phyloP scores from a whole-genome alignment of 2,329 filamentous ascomycete genomes.

The Lasiodiplodia citricola region DNA sequence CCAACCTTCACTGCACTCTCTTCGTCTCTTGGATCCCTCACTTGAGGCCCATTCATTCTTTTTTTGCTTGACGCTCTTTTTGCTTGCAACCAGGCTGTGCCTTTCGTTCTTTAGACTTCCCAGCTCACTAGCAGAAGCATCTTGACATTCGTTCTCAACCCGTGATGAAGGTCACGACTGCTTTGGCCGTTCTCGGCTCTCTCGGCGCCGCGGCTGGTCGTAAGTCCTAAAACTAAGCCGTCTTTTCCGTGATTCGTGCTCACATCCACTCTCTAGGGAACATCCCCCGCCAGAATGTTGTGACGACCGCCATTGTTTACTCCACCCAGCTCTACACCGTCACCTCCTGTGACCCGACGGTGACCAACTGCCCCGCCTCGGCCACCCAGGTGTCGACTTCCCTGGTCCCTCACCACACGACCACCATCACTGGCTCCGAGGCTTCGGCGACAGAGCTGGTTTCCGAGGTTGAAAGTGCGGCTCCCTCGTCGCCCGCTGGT shows the following conservation, averaged over 20 bases:
- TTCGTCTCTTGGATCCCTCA: background rate
- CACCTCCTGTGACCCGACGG: conserved; percentile 11
- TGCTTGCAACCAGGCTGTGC: conserved; percentile 10
- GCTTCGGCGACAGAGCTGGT: conserved; percentile 14
- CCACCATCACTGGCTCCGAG: conserved; percentile 11
- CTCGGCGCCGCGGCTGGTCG: conserved; percentile 12
- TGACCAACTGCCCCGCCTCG: conserved; percentile 31
- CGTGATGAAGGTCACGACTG: conserved; percentile 21
- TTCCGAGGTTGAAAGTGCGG: conserved; percentile 1
- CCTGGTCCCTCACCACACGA: conserved; percentile 14
- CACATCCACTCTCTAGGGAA: background rate
- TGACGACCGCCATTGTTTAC: conserved; percentile 18
- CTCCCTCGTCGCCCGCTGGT: conserved; percentile 17
- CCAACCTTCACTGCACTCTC: conserved; percentile 11
- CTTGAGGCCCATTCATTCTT: conserved; percentile 14
- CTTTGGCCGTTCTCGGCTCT: conserved; percentile 16
- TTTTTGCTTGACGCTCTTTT: conserved; percentile 21
- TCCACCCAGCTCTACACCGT: conserved; percentile 20
- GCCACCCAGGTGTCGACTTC: conserved; percentile 5
- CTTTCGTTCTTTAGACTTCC: conserved; percentile 6
- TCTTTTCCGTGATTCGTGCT: background rate
- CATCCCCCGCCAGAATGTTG: conserved; percentile 7
- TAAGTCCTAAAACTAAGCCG: background rate
- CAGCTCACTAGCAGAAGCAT: conserved; percentile 2
- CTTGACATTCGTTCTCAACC: background rate